Percentiles rank a stretch among this genome's conserved stretches.
Conservation (phyloP, 2,329 filamentous ascomycete species). For the Aureobasidium uvarum region DNA sequence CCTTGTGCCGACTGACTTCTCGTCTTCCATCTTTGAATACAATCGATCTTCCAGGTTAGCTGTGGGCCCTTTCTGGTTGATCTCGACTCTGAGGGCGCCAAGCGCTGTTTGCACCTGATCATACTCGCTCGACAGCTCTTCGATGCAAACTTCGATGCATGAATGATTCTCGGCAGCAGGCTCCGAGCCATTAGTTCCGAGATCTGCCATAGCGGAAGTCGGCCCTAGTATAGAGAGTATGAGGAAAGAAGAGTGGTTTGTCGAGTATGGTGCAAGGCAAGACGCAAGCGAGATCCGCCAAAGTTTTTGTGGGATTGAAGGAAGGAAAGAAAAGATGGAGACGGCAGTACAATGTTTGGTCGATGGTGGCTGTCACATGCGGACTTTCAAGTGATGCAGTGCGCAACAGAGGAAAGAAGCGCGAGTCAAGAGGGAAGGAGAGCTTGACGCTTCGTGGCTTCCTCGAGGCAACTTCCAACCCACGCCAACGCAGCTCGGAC, state of each 20-base stretch:
- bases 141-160: neutral
- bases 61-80: neutral
- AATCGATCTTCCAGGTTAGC: too few species aligned
- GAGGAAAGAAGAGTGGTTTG: too few species aligned
- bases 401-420: neutral
- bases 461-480: too few species aligned
- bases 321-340: neutral
- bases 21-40: too few species aligned
- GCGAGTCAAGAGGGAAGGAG: too few species aligned
- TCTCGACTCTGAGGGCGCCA: neutral
- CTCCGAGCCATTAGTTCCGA: fast-evolving
- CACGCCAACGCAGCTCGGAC: too few species aligned
- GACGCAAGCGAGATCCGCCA: neutral
- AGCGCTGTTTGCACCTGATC: neutral
- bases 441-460: too few species aligned
- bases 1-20: neutral
- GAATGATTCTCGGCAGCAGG: neutral
- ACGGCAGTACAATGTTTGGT: neutral
- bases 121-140: neutral
- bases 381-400: neutral
- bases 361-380: neutral
- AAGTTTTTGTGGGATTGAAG: neutral
- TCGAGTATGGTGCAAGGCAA: neutral
- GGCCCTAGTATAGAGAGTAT: neutral
- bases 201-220: neutral